Percentiles rank a stretch among this genome's conserved stretches.
Conservation (phyloP, 345 rosid species). For the Hevea brasiliensis region DNA sequence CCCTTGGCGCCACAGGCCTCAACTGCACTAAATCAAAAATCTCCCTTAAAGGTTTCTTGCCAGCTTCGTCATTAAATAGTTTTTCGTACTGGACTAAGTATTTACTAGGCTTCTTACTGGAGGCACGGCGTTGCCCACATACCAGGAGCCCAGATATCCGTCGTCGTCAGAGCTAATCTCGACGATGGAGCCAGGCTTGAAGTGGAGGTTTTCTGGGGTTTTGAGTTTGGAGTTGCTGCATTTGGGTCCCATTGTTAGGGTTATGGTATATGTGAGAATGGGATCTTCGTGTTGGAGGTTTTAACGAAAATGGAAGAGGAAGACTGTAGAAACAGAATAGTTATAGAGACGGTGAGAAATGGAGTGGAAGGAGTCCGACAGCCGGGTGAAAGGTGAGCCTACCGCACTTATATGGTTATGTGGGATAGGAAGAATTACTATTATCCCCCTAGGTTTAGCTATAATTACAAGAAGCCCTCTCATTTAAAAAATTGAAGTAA, state of each 20-base stretch:
- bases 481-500: too few relatives aligned
- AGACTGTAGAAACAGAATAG: not conserved
- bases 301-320: not conserved
- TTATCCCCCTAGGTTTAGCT: too few relatives aligned
- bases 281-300: too few relatives aligned
- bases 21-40: slow-evolving; percentile 38
- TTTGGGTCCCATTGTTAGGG: slow-evolving; percentile 10
- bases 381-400: not conserved
- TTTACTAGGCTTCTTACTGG: slow-evolving; percentile 30
- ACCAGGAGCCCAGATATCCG: slow-evolving; percentile 81
- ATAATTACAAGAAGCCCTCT: too few relatives aligned
- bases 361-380: not conserved
- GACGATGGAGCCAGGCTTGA: slow-evolving; percentile 52
- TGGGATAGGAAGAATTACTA: too few relatives aligned
- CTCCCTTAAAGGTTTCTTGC: slow-evolving; percentile 48
- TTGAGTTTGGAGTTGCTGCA: not conserved
- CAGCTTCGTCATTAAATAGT: slow-evolving; percentile 51
- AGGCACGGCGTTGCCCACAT: slow-evolving; percentile 36
- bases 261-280: not conserved
- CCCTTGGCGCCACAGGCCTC: slow-evolving; percentile 57
- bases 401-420: not conserved
- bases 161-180: slow-evolving; percentile 64
- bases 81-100: slow-evolving; percentile 48
- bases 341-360: not conserved
- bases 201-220: slow-evolving; percentile 2